phyloP scores from a whole-genome alignment of 2,329 filamentous ascomycete genomes.

The Decorospora gaudefroyi region DNA sequence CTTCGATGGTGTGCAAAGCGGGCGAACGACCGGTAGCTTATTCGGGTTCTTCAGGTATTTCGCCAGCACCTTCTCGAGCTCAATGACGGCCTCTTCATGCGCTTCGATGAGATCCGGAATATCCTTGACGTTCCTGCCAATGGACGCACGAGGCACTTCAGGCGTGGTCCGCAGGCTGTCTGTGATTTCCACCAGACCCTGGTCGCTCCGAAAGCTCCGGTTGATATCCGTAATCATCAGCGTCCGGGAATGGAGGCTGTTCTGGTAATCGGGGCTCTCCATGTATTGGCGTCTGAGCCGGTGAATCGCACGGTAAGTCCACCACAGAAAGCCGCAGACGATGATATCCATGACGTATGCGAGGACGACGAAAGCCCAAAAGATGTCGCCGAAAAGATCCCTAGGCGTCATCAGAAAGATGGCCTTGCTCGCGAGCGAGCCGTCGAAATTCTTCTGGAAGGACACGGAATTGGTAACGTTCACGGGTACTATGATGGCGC shows the following conservation, averaged over 20 bases:
- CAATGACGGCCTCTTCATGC: constrained; percentile 78
- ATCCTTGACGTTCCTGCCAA: constrained; percentile 90
- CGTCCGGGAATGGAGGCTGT: constrained; percentile 75
- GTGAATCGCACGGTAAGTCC: constrained; percentile 78
- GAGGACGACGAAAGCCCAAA: constrained; percentile 64
- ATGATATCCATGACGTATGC: constrained; percentile 73
- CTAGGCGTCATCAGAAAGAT: constrained; percentile 49
- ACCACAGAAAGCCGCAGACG: constrained; percentile 82
- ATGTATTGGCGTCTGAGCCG: constrained; percentile 77
- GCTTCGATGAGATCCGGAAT: constrained; percentile 83
- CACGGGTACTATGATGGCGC: constrained; percentile 78
- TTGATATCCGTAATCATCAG: constrained; percentile 81
- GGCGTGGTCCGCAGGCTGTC: constrained; percentile 79
- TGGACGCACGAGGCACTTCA: constrained; percentile 76
- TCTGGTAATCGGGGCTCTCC: constrained; percentile 83
- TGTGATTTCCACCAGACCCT: constrained; percentile 82
- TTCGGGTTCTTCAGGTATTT: constrained; percentile 90
- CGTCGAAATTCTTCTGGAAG: constrained; percentile 16
- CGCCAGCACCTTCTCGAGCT: constrained; percentile 80
- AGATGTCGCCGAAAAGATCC: constrained; percentile 54
- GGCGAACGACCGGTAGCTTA: constrained; percentile 74
- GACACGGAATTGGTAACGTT: constrained; percentile 58
- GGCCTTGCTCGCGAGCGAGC: constrained; percentile 9
- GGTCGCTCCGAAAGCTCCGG: constrained; percentile 74
- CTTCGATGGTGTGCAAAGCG: constrained; percentile 78